phyloP scores from a whole-genome alignment of 2,329 filamentous ascomycete genomes.

The Penicillium janthinellum region DNA sequence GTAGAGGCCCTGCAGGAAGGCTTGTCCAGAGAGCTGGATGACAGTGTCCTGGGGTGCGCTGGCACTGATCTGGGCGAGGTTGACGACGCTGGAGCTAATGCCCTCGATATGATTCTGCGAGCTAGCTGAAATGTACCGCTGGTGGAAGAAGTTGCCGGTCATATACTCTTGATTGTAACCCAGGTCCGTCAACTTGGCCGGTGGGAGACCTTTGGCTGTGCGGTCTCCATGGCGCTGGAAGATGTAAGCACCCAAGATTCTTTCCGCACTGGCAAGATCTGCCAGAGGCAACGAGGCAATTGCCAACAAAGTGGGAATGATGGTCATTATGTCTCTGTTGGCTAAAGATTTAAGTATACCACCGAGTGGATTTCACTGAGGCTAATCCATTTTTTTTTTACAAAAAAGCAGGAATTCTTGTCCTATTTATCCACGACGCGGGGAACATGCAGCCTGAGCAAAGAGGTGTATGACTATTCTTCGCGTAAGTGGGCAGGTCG shows the following conservation, averaged over 20 bases:
- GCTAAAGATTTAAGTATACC: too few species aligned
- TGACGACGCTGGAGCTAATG: slow-evolving; percentile 65
- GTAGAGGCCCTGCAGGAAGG: slow-evolving; percentile 86
- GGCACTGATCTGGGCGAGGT: slow-evolving; percentile 67
- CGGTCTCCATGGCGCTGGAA: slow-evolving; percentile 87
- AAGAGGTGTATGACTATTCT: slow-evolving; percentile 1
- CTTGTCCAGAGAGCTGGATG: slow-evolving; percentile 72
- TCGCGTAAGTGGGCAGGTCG: slow-evolving; percentile 1
- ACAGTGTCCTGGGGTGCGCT: slow-evolving; percentile 72
- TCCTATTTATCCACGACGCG: neutral
- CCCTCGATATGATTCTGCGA: slow-evolving; percentile 62
- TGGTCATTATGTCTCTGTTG: neutral
- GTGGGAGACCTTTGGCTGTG: slow-evolving; percentile 70
- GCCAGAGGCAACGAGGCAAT: slow-evolving; percentile 1
- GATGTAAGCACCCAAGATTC: slow-evolving; percentile 75
- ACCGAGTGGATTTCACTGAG: neutral
- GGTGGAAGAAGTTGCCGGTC: slow-evolving; percentile 72
- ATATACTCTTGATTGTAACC: slow-evolving; percentile 72
- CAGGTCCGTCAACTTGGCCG: slow-evolving; percentile 71
- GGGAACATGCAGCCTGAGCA: neutral
- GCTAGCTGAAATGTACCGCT: slow-evolving; percentile 67
- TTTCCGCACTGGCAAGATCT: slow-evolving; percentile 53
- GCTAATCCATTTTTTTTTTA: too few species aligned
- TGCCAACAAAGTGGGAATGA: neutral
- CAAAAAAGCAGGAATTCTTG: neutral